phyloP scores from a whole-genome alignment of 305 asterid genomes.

The Fraxinus xanthoxyloides region DNA sequence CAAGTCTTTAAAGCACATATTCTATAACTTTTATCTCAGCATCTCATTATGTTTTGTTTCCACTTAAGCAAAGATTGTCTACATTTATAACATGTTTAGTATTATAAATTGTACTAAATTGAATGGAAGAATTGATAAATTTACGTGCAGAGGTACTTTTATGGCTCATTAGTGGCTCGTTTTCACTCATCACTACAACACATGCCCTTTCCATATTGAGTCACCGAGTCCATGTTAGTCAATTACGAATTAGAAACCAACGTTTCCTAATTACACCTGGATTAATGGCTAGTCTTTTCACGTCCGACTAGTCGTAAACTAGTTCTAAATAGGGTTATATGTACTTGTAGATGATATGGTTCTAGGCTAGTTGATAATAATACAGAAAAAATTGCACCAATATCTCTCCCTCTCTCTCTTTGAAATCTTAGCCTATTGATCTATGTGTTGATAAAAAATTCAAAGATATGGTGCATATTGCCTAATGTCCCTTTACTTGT shows the following conservation, averaged over 20 bases:
- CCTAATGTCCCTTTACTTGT: not conserved
- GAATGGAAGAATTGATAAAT: not conserved
- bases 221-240: not conserved
- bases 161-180: not conserved
- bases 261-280: not conserved
- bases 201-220: not conserved
- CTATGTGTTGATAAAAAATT: not conserved
- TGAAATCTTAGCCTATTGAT: not conserved
- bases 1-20: not conserved
- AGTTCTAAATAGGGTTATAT: not conserved
- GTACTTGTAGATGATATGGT: not conserved
- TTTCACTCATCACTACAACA: not conserved
- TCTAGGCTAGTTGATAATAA: not conserved
- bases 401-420: not conserved
- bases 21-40: not conserved
- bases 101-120: not conserved
- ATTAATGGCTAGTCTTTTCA: not conserved
- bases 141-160: not conserved
- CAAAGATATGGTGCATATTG: conserved; percentile 8
- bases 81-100: not conserved
- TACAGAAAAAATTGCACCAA: not conserved
- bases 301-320: not conserved
- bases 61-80: not conserved
- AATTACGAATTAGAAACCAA: not conserved
- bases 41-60: not conserved